A percentile compares a stretch with the other conserved stretches of the same genome.
Evolutionary conservation across 805 yeast genomes (phyloP).

Genomic region (Candida adriatica): DNA sequence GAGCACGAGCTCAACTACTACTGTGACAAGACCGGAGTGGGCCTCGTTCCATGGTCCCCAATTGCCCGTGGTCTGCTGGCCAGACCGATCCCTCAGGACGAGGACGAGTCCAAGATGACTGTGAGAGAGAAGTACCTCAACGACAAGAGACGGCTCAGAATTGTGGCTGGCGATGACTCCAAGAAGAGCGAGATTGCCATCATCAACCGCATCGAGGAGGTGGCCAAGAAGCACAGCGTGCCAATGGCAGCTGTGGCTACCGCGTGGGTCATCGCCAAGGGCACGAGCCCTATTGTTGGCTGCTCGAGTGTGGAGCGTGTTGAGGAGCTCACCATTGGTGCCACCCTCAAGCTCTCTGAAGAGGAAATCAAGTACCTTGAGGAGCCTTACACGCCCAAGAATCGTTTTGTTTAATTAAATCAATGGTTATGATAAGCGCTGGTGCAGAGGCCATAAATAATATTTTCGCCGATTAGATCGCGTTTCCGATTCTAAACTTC

Average conservation of each 20-base stretch:
- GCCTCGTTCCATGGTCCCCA: slow-evolving; percentile 57
- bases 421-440: too few relatives aligned
- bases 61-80: slow-evolving; percentile 47
- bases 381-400: slow-evolving; percentile 17
- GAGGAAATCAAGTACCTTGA: slow-evolving; percentile 17
- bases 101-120: slow-evolving; percentile 9
- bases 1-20: slow-evolving; percentile 56
- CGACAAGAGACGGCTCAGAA: not conserved
- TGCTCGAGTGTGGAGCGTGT: slow-evolving; percentile 39
- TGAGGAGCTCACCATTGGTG: slow-evolving; percentile 42
- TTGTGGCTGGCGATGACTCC: slow-evolving; percentile 2
- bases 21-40: slow-evolving; percentile 45
- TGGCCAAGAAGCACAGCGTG: slow-evolving; percentile 39
- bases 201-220: slow-evolving; percentile 44
- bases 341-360: slow-evolving; percentile 29
- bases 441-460: too few relatives aligned
- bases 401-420: too few relatives aligned
- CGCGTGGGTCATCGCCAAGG: slow-evolving; percentile 48
- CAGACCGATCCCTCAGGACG: slow-evolving; percentile 30
- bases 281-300: slow-evolving; percentile 51
- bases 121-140: slow-evolving; percentile 4
- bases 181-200: slow-evolving; percentile 27
- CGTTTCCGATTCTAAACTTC: too few relatives aligned
- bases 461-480: too few relatives aligned
- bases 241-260: slow-evolving; percentile 47